Evolutionary conservation across 768 basidiomycete species (phyloP), one percentile per base, ranked within the genome.

Genomic region (Tubosaeta sp.): DNA sequence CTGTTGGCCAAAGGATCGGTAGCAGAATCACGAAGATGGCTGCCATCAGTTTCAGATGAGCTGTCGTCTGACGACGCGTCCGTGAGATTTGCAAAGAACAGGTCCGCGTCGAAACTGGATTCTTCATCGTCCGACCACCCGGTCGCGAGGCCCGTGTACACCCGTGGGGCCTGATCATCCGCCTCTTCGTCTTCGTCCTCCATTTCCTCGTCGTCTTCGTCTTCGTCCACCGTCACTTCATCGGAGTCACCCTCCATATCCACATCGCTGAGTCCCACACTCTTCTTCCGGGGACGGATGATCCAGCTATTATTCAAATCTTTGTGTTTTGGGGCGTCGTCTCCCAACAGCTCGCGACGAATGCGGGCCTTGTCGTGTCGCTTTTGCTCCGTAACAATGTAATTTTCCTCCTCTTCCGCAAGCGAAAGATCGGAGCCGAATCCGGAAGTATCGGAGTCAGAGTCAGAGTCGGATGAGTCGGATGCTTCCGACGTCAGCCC

Each of bases 51-150:
- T 50, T 73, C 76, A 29, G 68, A 59, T 55, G 61, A 63, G 42
- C 53, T 46, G 31, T 63, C 65, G 47, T 71, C 77, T 8, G 63
- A 59, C 19, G 76, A 78, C 1, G 76, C 67, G 59, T 81, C 87
- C 32, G 82, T 81, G 36, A 91, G 78, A 61, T 89, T 86, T 49
- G 84, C 81, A 60, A 92, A 91, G 71, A 92, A 91, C 0, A 91
- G 66, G 54, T 91, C 88, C 10, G 90, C 90, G 58, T 92, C 90
- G 59, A 89, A 87, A 53, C 77, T 81, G 2, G 82, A 84, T 64
- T 89, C 88, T 46, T 78, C 87, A 51, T 84, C 86, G 18, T 86
- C 85, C 35, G 84, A 85, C 88, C 87, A 92, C 38, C 86, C 83
- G 1, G 84, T 84, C 43, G 79, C 83, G 42, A 87, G 75, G 43